A percentile compares a stretch with the other conserved stretches of the same genome.
phyloP scores from a whole-genome alignment of 2,329 filamentous ascomycete genomes.

The Aspergillus sergii region DNA sequence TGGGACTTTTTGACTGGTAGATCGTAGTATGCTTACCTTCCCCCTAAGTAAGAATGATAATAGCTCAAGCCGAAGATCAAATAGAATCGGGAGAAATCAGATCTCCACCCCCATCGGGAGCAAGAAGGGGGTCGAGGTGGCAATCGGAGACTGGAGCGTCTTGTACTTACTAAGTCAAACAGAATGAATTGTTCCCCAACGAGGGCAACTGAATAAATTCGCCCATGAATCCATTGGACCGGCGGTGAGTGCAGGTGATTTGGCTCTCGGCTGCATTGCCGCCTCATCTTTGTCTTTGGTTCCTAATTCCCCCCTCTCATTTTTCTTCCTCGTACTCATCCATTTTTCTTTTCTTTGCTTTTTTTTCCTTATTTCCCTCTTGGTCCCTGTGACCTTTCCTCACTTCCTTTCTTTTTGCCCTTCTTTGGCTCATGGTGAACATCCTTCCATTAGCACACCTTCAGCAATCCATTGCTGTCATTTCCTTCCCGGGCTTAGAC shows the following conservation, averaged over 20 bases:
- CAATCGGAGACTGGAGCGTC: not conserved
- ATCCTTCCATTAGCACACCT: constrained; percentile 12
- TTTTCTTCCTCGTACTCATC: constrained; percentile 4
- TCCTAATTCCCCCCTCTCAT: constrained; percentile 9
- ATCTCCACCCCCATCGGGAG: constrained; percentile 1
- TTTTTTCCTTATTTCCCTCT: constrained; percentile 9
- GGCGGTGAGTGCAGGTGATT: constrained; percentile 25
- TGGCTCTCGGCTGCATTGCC: constrained; percentile 23
- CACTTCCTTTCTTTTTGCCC: constrained; percentile 7
- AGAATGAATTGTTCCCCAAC: not conserved
- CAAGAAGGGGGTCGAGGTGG: constrained; percentile 1
- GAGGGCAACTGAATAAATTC: not conserved
- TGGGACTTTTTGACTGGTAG: not conserved
- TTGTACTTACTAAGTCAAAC: not conserved
- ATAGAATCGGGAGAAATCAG: constrained; percentile 1
- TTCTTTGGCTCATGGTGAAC: constrained; percentile 6
- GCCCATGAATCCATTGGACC: constrained; percentile 7
- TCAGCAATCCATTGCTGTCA: constrained; percentile 5
- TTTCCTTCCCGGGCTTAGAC: constrained; percentile 15
- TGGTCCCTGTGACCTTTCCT: constrained; percentile 6
- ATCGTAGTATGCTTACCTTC: not conserved
- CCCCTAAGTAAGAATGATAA: not conserved
- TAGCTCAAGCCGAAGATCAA: not conserved
- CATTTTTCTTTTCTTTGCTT: constrained; percentile 12
- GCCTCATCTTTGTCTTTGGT: constrained; percentile 20